Conservation (phyloP, 345 rosid species). For the Capsella bursapastoris region DNA sequence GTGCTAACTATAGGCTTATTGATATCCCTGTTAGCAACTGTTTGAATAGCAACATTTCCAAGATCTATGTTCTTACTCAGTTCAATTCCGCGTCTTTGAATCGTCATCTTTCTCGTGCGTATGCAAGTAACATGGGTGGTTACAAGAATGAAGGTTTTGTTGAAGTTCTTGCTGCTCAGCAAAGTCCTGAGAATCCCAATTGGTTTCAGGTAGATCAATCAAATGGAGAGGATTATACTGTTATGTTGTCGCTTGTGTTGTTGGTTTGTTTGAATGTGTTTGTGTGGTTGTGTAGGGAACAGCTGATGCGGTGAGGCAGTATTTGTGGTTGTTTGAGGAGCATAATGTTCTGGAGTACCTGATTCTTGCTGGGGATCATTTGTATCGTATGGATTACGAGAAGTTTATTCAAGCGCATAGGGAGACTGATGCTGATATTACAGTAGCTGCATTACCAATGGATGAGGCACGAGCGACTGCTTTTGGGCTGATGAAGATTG, state of each 20-base stretch:
- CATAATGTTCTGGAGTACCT: conserved; percentile 87
- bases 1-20: conserved; percentile 92
- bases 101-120: conserved; percentile 90
- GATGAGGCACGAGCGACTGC: conserved; percentile 93
- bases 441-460: conserved; percentile 97
- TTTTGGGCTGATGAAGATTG: conserved; percentile 96
- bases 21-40: conserved; percentile 98
- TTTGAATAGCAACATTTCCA: conserved; percentile 82
- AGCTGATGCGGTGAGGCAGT: conserved; percentile 98
- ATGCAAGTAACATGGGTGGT: conserved; percentile 96
- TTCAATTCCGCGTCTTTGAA: conserved; percentile 95
- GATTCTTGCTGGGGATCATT: conserved; percentile 96
- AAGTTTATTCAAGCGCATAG: conserved; percentile 96
- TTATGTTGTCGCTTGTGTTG: not conserved
- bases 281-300: conserved; percentile 67
- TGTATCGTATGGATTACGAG: conserved; percentile 95
- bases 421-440: conserved; percentile 95
- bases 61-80: conserved; percentile 93
- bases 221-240: not conserved
- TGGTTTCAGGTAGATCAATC: conserved; percentile 77
- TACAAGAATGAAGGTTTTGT: conserved; percentile 96
- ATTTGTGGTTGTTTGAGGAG: conserved; percentile 96
- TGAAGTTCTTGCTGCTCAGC: conserved; percentile 98
- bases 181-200: conserved; percentile 96
- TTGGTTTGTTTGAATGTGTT: not conserved